phyloP scores from a whole-genome alignment of 495 filamentous ascomycete species.

The Pyrenula massariospora region DNA sequence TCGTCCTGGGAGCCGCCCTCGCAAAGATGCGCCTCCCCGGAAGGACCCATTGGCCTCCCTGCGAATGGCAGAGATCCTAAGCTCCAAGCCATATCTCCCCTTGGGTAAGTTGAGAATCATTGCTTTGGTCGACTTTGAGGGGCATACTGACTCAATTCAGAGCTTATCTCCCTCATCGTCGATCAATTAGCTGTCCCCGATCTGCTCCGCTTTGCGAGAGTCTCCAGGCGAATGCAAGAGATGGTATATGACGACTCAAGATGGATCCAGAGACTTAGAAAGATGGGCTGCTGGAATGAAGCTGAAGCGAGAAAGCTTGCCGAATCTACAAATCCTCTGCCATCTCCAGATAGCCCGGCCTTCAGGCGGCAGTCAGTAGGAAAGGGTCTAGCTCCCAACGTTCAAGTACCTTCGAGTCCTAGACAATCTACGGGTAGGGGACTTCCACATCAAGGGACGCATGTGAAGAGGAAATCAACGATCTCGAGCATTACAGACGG shows the following conservation, averaged over 20 bases:
- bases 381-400: slow-evolving; percentile 26
- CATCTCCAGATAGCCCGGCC: slow-evolving; percentile 34
- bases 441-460: slow-evolving; percentile 2
- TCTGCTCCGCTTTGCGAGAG: slow-evolving; percentile 74
- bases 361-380: slow-evolving; percentile 37
- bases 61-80: slow-evolving; percentile 61
- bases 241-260: slow-evolving; percentile 98
- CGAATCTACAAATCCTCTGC: slow-evolving; percentile 57
- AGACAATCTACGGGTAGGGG: slow-evolving; percentile 8
- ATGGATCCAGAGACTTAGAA: slow-evolving; percentile 76
- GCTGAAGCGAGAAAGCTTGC: slow-evolving; percentile 66
- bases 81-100: slow-evolving; percentile 63
- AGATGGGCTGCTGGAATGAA: slow-evolving; percentile 91
- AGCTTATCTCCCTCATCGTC: slow-evolving; percentile 80
- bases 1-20: slow-evolving; percentile 22
- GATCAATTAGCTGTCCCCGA: slow-evolving; percentile 79
- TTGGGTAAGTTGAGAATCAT: slow-evolving; percentile 53
- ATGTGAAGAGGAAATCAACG: slow-evolving; percentile 5
- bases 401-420: slow-evolving; percentile 9
- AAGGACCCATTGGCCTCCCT: slow-evolving; percentile 61
- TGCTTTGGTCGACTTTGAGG: background rate
- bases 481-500: slow-evolving; percentile 39
- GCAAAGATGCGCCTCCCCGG: slow-evolving; percentile 18
- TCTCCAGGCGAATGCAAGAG: slow-evolving; percentile 81
- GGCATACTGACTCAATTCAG: slow-evolving; percentile 27